Conservation (phyloP, 2,329 filamentous ascomycete genomes). For the Clathrospora elynae region DNA sequence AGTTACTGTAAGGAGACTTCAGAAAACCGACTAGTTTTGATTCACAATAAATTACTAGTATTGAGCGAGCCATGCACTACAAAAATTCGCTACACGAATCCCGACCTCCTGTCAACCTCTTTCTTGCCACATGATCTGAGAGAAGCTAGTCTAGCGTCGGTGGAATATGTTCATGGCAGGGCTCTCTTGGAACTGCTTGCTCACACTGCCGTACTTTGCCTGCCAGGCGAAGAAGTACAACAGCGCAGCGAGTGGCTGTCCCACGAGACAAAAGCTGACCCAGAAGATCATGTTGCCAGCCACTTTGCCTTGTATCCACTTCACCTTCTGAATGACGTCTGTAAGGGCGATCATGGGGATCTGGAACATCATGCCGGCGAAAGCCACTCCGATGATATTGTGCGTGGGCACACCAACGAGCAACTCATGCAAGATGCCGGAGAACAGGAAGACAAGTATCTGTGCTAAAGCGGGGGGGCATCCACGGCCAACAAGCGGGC, state of each 20-base stretch:
- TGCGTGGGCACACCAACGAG: slow-evolving; percentile 94
- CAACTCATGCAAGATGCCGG: slow-evolving; percentile 87
- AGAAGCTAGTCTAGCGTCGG: slow-evolving; percentile 17
- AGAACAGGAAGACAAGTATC: slow-evolving; percentile 83
- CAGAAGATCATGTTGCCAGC: slow-evolving; percentile 95
- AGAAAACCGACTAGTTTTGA: too few species aligned
- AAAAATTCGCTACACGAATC: too few species aligned
- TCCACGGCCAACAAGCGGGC: slow-evolving; percentile 82
- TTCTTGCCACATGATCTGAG: neutral
- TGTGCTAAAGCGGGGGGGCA: slow-evolving; percentile 74
- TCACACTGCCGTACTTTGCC: slow-evolving; percentile 90
- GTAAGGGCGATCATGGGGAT: slow-evolving; percentile 86
- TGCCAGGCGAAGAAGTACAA: slow-evolving; percentile 99
- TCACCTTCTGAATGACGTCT: slow-evolving; percentile 76
- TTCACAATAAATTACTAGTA: too few species aligned
- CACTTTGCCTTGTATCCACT: slow-evolving; percentile 74
- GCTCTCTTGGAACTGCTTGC: slow-evolving; percentile 40
- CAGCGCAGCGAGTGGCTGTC: slow-evolving; percentile 88
- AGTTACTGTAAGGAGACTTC: too few species aligned
- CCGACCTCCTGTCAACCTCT: neutral
- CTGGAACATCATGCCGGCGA: slow-evolving; percentile 91
- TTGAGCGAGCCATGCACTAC: too few species aligned
- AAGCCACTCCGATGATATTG: slow-evolving; percentile 90
- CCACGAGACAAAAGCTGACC: slow-evolving; percentile 93
- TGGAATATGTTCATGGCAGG: slow-evolving; percentile 28